Evolutionary conservation across 176 grass and related monocot genomes (phyloP).

Genomic region (Oryza rufipogon): DNA sequence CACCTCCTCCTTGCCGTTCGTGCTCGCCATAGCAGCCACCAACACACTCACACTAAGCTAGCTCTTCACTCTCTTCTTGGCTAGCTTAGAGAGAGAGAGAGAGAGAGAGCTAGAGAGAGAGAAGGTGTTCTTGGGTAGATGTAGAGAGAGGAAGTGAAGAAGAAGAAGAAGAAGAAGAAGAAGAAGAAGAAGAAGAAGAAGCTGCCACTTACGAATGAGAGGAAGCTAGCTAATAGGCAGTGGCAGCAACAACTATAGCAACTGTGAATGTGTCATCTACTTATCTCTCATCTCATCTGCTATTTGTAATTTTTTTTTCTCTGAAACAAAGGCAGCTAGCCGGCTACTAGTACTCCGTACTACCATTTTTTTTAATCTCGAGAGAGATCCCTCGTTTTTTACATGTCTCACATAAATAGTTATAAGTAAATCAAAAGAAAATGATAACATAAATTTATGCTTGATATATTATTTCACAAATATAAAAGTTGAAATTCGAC

Average conservation of each 20-base stretch:
- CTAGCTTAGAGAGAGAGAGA: not conserved
- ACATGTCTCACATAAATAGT: no score
- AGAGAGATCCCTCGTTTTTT: no score
- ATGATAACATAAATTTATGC: no score
- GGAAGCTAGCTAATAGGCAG: not conserved
- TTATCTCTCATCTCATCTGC: not conserved
- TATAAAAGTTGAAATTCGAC: no score
- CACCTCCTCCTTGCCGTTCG: not conserved
- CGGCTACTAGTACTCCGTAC: no score
- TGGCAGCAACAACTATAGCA: slow-evolving; percentile 31
- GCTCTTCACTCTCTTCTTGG: not conserved
- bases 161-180: not conserved
- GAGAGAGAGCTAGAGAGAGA: not conserved
- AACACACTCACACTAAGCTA: slow-evolving; percentile 1
- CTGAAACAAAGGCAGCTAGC: not conserved
- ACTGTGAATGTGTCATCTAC: not conserved
- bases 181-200: slow-evolving; percentile 27
- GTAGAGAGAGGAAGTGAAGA: slow-evolving; percentile 4
- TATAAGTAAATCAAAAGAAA: no score
- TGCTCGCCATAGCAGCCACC: slow-evolving; percentile 38
- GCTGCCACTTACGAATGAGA: slow-evolving; percentile 28
- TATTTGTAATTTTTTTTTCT: slow-evolving; percentile 2
- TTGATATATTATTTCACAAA: no score
- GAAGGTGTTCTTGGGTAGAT: not conserved
- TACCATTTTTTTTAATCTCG: no score